These are phyloP conservation scores for Nicotiana paniculata DNA, from an alignment of 257 asterid species.

Conservation along the genomic window DNA sequence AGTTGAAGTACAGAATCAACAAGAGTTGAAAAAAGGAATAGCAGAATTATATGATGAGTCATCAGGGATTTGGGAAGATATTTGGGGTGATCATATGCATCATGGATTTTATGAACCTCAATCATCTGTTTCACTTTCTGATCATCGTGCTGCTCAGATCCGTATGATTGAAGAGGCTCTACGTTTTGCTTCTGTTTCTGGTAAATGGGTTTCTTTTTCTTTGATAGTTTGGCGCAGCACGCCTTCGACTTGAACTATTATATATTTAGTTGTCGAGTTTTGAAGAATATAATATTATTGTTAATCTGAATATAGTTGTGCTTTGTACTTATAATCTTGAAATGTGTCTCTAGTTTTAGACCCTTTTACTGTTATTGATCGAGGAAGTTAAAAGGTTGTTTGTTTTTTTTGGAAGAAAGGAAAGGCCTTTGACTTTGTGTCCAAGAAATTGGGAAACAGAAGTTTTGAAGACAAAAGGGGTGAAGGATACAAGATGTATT, in stretches of 20 bases:
- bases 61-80: constrained; percentile 79
- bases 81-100: constrained; percentile 99
- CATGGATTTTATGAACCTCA: constrained; percentile 74
- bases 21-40: constrained; percentile 63
- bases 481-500: not conserved
- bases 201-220: constrained; percentile 17
- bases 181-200: constrained; percentile 61
- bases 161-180: constrained; percentile 94
- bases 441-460: not conserved
- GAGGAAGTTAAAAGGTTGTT: not conserved
- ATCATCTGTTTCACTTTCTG: constrained; percentile 49
- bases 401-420: not conserved
- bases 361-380: not conserved
- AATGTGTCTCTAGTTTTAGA: not conserved
- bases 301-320: too few species aligned
- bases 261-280: too few species aligned
- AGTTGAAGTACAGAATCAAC: constrained; percentile 7
- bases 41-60: constrained; percentile 94
- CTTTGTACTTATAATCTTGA: not conserved
- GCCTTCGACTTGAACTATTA: not conserved
- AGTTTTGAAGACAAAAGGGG: not conserved
- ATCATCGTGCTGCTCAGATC: constrained; percentile 84
- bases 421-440: not conserved
- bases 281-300: too few species aligned
- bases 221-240: too few species aligned